phyloP scores from a whole-genome alignment of 169 alveolate genomes.

The Blepharisma undulans region DNA sequence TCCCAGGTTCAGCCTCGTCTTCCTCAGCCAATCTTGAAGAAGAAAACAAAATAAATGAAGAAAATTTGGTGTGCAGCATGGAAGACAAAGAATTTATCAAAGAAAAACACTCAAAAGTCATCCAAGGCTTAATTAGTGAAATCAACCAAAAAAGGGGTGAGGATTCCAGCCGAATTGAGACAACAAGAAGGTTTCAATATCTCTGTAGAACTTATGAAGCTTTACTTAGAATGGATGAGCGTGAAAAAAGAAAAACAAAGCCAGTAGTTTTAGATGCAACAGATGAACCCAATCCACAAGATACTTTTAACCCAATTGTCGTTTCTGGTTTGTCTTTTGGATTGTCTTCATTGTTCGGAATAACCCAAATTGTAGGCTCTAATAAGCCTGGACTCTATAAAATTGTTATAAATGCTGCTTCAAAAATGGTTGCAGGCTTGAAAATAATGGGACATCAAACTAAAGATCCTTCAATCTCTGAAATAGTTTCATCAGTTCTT shows the following conservation, averaged over 20 bases:
- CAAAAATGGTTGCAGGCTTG: background rate
- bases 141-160: background rate
- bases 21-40: background rate
- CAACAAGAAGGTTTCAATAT: background rate
- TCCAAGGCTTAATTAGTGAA: background rate
- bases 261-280: background rate
- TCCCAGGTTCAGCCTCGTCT: background rate
- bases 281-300: background rate
- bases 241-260: background rate
- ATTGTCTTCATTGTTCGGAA: background rate
- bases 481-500: background rate
- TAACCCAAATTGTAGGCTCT: background rate
- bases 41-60: no score
- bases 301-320: background rate
- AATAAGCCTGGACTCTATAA: background rate
- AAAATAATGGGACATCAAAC: background rate
- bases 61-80: no score
- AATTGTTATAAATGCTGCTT: background rate
- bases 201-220: slow-evolving; percentile 33
- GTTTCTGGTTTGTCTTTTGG: background rate
- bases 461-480: background rate
- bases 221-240: slow-evolving; percentile 8
- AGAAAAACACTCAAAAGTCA: background rate
- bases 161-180: no score
- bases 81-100: background rate